Evolutionary conservation across 306 rosid species (phyloP).

Genomic region (Abrus pulchellus): DNA sequence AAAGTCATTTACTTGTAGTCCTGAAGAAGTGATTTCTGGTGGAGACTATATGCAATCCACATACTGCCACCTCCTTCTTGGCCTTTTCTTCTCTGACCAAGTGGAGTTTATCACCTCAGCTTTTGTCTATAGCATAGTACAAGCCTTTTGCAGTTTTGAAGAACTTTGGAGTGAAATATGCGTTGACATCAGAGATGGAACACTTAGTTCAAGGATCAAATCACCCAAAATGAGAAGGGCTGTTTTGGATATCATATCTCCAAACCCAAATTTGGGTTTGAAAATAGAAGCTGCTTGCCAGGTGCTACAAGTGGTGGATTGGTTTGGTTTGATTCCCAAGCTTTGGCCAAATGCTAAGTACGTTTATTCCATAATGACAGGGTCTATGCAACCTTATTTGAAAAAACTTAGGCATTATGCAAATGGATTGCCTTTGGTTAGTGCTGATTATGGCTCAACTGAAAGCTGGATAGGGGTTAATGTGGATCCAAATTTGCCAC

Average conservation of each 20-base stretch:
- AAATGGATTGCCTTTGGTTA: slow-evolving; percentile 75
- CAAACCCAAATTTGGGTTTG: slow-evolving; percentile 66
- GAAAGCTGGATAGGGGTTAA: slow-evolving; percentile 99
- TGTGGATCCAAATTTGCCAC: slow-evolving; percentile 77
- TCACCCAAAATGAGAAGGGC: slow-evolving; percentile 59
- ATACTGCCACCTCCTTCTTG: slow-evolving; percentile 92
- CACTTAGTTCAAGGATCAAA: slow-evolving; percentile 59
- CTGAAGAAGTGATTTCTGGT: slow-evolving; percentile 80
- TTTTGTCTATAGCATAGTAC: slow-evolving; percentile 82
- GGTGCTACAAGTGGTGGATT: slow-evolving; percentile 59
- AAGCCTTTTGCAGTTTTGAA: slow-evolving; percentile 70
- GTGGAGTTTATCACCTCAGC: slow-evolving; percentile 86
- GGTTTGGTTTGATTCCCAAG: slow-evolving; percentile 77
- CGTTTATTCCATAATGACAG: slow-evolving; percentile 90
- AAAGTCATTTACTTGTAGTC: slow-evolving; percentile 84
- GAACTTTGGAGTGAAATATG: slow-evolving; percentile 75
- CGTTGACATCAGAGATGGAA: slow-evolving; percentile 66
- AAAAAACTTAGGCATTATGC: slow-evolving; percentile 83
- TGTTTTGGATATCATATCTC: slow-evolving; percentile 62
- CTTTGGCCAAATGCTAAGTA: slow-evolving; percentile 94
- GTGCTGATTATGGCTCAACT: slow-evolving; percentile 96
- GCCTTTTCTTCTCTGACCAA: slow-evolving; percentile 73
- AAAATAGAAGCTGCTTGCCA: slow-evolving; percentile 59
- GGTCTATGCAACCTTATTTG: slow-evolving; percentile 87
- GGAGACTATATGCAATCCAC: slow-evolving; percentile 85